Evolutionary conservation across 345 rosid species (phyloP).

Genomic region (Eucalyptus leucophloia): DNA sequence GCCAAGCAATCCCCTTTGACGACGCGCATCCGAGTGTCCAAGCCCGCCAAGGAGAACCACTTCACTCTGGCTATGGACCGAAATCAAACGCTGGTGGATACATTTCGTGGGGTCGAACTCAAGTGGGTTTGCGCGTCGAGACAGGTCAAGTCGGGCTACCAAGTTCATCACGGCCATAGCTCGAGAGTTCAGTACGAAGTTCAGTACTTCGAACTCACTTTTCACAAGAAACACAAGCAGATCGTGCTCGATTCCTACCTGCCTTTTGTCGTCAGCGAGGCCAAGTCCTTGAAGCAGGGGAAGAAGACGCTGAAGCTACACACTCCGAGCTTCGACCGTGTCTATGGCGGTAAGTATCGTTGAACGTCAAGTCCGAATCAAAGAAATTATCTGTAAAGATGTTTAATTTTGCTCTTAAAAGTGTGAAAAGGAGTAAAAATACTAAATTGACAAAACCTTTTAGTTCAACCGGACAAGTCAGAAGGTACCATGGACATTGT

Average conservation of each 20-base stretch:
- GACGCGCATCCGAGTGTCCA: constrained; percentile 29
- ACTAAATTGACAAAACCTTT: background rate
- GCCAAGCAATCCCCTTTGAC: constrained; percentile 24
- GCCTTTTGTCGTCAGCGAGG: constrained; percentile 33
- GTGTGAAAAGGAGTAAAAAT: background rate
- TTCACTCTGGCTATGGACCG: constrained; percentile 30
- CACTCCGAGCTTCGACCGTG: constrained; percentile 11
- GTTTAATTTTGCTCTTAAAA: background rate
- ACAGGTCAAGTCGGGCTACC: constrained; percentile 9
- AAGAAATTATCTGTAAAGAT: background rate
- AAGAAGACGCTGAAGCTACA: constrained; percentile 45
- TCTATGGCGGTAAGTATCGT: background rate
- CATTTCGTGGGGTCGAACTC: constrained; percentile 33
- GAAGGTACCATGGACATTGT: too few species aligned
- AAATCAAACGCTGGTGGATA: constrained; percentile 34
- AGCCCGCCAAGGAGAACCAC: constrained; percentile 37
- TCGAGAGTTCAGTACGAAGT: constrained; percentile 12
- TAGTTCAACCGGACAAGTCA: background rate
- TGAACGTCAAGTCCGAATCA: background rate
- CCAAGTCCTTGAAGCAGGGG: constrained; percentile 18
- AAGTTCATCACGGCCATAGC: constrained; percentile 2
- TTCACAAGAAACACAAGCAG: constrained; percentile 41
- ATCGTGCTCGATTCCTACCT: constrained; percentile 38
- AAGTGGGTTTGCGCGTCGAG: constrained; percentile 24
- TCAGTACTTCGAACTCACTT: constrained; percentile 34